Percentiles rank a stretch among this genome's conserved stretches.
Conservation (phyloP, 306 rosid genomes). For the Quercus rubra region DNA sequence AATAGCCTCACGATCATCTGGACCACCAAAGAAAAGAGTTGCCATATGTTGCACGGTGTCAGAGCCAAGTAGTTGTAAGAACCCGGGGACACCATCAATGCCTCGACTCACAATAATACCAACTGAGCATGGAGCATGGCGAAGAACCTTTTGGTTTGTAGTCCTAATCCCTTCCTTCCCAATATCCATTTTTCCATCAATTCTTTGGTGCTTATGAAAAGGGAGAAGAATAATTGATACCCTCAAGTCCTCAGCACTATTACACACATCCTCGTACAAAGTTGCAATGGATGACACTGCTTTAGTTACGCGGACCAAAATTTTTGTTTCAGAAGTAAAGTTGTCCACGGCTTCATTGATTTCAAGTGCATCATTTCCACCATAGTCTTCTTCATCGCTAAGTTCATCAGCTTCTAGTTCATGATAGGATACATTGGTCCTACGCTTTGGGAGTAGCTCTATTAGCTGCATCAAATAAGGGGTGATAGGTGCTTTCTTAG, state of each 20-base stretch:
- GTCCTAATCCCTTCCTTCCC: slow-evolving; percentile 77
- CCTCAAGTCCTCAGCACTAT: slow-evolving; percentile 66
- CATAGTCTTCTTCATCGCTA: slow-evolving; percentile 74
- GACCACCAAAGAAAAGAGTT: slow-evolving; percentile 75
- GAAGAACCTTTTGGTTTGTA: slow-evolving; percentile 83
- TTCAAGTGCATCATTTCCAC: slow-evolving; percentile 76
- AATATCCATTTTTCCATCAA: slow-evolving; percentile 83
- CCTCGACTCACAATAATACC: slow-evolving; percentile 72
- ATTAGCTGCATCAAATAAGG: slow-evolving; percentile 65
- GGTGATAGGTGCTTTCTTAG: slow-evolving; percentile 38
- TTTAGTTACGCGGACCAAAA: slow-evolving; percentile 47
- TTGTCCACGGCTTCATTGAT: slow-evolving; percentile 64
- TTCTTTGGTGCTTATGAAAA: slow-evolving; percentile 84
- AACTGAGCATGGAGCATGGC: slow-evolving; percentile 79
- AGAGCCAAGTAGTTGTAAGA: slow-evolving; percentile 46
- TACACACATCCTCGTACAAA: slow-evolving; percentile 80
- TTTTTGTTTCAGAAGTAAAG: slow-evolving; percentile 52
- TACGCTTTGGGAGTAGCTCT: slow-evolving; percentile 62
- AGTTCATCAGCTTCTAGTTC: slow-evolving; percentile 63
- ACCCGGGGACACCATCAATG: slow-evolving; percentile 41
- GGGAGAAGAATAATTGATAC: slow-evolving; percentile 60
- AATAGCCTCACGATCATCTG: slow-evolving; percentile 83
- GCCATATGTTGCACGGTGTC: slow-evolving; percentile 60
- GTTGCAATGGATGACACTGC: slow-evolving; percentile 53
- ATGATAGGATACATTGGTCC: slow-evolving; percentile 60